Conservation (phyloP, 2,329 filamentous ascomycete genomes). For the Aspergillus proliferans region DNA sequence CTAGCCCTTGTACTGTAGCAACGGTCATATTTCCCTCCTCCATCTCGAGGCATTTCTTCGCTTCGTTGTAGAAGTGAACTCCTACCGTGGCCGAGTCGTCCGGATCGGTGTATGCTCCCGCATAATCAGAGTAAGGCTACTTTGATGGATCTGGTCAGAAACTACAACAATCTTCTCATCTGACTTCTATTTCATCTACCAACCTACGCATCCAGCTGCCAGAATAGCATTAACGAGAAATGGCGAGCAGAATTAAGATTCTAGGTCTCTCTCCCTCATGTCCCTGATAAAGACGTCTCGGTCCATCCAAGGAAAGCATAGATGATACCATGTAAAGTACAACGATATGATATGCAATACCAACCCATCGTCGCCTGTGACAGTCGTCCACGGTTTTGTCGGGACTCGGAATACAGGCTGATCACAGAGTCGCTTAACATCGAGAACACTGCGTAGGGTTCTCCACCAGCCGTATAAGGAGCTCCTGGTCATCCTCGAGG, state of each 20-base stretch:
- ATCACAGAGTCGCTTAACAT: slow-evolving; percentile 10
- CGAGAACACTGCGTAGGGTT: slow-evolving; percentile 13
- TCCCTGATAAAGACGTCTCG: slow-evolving; percentile 24
- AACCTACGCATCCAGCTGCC: slow-evolving; percentile 15
- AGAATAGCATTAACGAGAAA: slow-evolving; percentile 26
- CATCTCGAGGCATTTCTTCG: slow-evolving; percentile 14
- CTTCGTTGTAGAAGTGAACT: slow-evolving; percentile 23
- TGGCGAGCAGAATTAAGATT: slow-evolving; percentile 22
- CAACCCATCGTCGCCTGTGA: slow-evolving; percentile 23
- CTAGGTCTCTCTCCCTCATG: slow-evolving; percentile 19
- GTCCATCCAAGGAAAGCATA: slow-evolving; percentile 19
- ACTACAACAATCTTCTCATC: not conserved
- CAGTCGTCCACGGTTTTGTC: slow-evolving; percentile 24
- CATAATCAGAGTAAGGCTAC: slow-evolving; percentile 13
- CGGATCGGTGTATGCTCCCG: slow-evolving; percentile 11
- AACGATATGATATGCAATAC: slow-evolving; percentile 26
- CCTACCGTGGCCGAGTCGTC: slow-evolving; percentile 11
- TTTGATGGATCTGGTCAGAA: not conserved
- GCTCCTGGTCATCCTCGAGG: slow-evolving; percentile 12
- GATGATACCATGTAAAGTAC: slow-evolving; percentile 17
- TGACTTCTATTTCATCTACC: too few species aligned
- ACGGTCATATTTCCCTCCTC: slow-evolving; percentile 18
- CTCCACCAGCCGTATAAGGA: slow-evolving; percentile 13
- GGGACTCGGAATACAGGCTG: slow-evolving; percentile 12
- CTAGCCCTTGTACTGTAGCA: slow-evolving; percentile 17